These are phyloP conservation scores for Umbilicaria muhlenbergii DNA, from an alignment of 495 filamentous ascomycete genomes.

Conservation along the genomic window DNA sequence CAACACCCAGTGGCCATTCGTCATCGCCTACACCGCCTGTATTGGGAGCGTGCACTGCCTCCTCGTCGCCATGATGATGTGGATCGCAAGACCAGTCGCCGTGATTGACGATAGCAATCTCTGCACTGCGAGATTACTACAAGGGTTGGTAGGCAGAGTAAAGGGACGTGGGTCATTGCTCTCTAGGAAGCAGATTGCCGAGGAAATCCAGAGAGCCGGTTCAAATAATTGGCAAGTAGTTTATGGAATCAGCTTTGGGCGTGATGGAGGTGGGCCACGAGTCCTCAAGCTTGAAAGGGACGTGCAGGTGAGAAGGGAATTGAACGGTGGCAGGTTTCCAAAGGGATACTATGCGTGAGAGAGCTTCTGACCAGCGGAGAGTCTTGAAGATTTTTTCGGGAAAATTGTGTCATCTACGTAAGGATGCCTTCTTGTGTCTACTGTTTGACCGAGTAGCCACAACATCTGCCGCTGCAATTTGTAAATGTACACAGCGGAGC, in stretches of 20 bases:
- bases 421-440: too few species aligned
- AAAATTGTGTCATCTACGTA: too few species aligned
- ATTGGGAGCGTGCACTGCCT: conserved; percentile 1
- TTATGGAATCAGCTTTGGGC: neutral
- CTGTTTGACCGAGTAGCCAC: too few species aligned
- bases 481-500: too few species aligned
- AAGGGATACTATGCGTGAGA: conserved; percentile 7
- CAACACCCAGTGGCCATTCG: neutral
- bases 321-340: neutral
- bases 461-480: too few species aligned
- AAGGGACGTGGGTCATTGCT: conserved; percentile 1
- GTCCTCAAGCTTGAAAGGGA: neutral
- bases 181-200: conserved; percentile 1
- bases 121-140: conserved; percentile 5
- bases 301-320: neutral
- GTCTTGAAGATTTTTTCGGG: too few species aligned
- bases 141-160: conserved; percentile 4
- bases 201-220: conserved; percentile 1
- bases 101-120: conserved; percentile 9
- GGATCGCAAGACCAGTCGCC: conserved; percentile 5
- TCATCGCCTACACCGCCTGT: conserved; percentile 2
- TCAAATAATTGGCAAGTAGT: neutral
- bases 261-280: neutral
- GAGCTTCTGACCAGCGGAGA: too few species aligned
- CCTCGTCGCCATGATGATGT: conserved; percentile 7